Evolutionary conservation across 768 basidiomycete genomes (phyloP).

Genomic region (Lactarius sp.): DNA sequence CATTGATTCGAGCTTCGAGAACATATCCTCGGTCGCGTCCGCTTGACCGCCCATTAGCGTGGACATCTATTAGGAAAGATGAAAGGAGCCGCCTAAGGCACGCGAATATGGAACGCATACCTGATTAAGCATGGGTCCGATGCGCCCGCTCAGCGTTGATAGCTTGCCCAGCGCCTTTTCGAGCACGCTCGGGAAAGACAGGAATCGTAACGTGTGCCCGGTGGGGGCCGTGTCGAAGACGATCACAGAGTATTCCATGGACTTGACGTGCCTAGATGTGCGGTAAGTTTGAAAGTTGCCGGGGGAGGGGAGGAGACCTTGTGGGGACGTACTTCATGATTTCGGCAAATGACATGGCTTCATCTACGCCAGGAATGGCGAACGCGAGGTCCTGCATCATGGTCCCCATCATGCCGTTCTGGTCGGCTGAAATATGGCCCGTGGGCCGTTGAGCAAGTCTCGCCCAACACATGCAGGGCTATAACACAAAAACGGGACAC

Average conservation of each 20-base stretch:
- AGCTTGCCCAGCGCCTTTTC: slow-evolving; percentile 97
- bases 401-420: slow-evolving; percentile 92
- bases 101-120: slow-evolving; percentile 29
- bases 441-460: not conserved
- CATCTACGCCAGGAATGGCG: slow-evolving; percentile 98
- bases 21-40: slow-evolving; percentile 95
- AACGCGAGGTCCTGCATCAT: slow-evolving; percentile 99
- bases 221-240: slow-evolving; percentile 99
- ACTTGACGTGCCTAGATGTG: slow-evolving; percentile 84
- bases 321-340: slow-evolving; percentile 88
- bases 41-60: slow-evolving; percentile 93
- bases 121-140: slow-evolving; percentile 96
- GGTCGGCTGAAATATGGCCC: slow-evolving; percentile 52
- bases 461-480: not conserved
- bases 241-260: slow-evolving; percentile 99
- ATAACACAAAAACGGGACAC: slow-evolving; percentile 27
- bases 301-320: not conserved
- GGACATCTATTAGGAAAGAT: slow-evolving; percentile 60
- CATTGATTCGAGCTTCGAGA: slow-evolving; percentile 97
- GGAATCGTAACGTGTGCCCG: slow-evolving; percentile 95
- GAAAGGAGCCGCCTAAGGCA: not conserved
- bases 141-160: slow-evolving; percentile 86
- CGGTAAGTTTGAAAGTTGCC: not conserved
- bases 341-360: slow-evolving; percentile 99
- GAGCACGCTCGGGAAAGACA: slow-evolving; percentile 97